Evolutionary conservation across 495 filamentous ascomycete species (phyloP).

Genomic region (Aspergillus ostianus): DNA sequence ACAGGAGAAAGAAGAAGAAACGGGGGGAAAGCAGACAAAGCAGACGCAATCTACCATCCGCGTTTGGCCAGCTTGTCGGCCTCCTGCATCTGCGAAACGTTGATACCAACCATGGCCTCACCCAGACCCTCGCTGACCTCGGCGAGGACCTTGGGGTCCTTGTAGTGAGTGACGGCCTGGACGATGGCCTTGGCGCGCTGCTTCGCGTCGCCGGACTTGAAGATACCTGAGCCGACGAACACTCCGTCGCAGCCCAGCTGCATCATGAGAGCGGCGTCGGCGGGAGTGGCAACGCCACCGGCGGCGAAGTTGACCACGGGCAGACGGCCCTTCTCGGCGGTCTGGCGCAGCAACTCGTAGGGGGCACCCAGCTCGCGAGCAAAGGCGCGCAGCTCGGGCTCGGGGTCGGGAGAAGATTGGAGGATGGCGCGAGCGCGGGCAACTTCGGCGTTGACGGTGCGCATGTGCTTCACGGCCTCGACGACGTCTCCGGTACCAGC

Average conservation of each 20-base stretch:
- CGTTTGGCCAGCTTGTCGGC: constrained; percentile 79
- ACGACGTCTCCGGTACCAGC: constrained; percentile 98
- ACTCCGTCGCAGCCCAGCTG: constrained; percentile 97
- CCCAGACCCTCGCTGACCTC: constrained; percentile 84
- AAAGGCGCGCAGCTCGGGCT: constrained; percentile 70
- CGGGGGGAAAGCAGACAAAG: constrained; percentile 5
- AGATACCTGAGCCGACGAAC: constrained; percentile 95
- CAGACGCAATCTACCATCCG: constrained; percentile 65
- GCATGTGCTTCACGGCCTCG: constrained; percentile 95
- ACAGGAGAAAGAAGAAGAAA: constrained; percentile 4
- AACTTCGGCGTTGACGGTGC: constrained; percentile 84
- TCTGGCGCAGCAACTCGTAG: constrained; percentile 76
- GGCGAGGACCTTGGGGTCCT: constrained; percentile 81
- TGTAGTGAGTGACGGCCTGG: constrained; percentile 86
- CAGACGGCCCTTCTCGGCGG: constrained; percentile 79
- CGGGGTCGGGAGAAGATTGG: constrained; percentile 56
- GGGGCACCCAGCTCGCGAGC: constrained; percentile 80
- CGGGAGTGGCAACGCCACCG: constrained; percentile 94
- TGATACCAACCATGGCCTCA: constrained; percentile 95
- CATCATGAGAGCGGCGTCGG: constrained; percentile 99
- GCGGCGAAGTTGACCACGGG: constrained; percentile 98
- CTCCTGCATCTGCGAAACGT: constrained; percentile 68
- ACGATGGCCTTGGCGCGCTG: constrained; percentile 92
- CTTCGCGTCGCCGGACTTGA: constrained; percentile 87
- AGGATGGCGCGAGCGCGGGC: constrained; percentile 65